Percentiles rank a stretch among this genome's conserved stretches.
Evolutionary conservation across 73 alveolate species (phyloP).

Genomic region (Paramecium biaurelia): DNA sequence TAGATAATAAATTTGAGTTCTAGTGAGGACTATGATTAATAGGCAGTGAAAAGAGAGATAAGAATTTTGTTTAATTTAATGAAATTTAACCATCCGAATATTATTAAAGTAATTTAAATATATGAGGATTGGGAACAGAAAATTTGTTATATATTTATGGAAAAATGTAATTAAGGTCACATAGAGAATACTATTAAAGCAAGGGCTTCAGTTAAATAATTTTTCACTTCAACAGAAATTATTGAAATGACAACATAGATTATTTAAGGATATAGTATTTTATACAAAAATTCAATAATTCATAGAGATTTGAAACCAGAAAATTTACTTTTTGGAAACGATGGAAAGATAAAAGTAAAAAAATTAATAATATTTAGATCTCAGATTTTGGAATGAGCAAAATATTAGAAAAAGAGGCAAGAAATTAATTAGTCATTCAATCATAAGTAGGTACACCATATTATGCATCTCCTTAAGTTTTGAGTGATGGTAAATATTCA

Average conservation of each 20-base stretch:
- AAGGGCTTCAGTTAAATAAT: neutral
- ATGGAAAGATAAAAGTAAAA: constrained; percentile 25
- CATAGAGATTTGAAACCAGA: constrained; percentile 36
- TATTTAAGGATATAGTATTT: neutral
- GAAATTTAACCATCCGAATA: neutral
- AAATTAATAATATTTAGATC: neutral
- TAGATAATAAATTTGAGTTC: neutral
- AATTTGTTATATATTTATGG: neutral
- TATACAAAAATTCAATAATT: neutral
- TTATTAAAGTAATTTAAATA: neutral
- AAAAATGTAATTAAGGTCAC: neutral
- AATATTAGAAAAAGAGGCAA: neutral
- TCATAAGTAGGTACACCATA: neutral
- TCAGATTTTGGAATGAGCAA: neutral
- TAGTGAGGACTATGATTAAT: neutral
- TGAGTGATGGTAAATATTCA: neutral
- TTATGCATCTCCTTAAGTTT: constrained; percentile 28
- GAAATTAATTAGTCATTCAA: neutral
- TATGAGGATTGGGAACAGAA: neutral
- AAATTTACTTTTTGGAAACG: neutral
- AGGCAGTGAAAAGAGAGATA: neutral
- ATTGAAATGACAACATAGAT: neutral
- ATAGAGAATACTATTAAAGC: neutral
- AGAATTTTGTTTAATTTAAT: neutral
- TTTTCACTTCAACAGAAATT: neutral